Evolutionary conservation across 2,329 filamentous ascomycete genomes (phyloP), one percentile per base, ranked within the genome.

Genomic region (Aspergillus ochraceus): DNA sequence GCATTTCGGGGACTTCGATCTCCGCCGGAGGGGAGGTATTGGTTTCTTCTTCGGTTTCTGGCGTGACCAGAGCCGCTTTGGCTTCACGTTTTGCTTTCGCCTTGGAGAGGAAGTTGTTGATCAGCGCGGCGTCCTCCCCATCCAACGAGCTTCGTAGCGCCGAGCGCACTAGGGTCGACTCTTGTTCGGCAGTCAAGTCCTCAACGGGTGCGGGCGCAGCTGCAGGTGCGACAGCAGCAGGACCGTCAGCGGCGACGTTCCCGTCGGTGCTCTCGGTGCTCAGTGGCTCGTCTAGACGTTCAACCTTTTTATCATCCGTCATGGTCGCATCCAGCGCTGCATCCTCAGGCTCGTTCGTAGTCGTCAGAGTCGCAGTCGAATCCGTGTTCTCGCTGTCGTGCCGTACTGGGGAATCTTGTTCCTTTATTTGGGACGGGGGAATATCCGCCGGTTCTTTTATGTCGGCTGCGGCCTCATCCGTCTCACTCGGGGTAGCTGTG

Each of bases 71-170:
- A 4, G 65, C 65, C 5, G 69, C 69, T 62, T 75, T 76, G 49
- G 75, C 76, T 17, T 70, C 75, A 30, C 76, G 72, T 60, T 78
- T 78, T 19, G 75, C 75, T 61, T 75, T 70, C 11, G 76, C 76
- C 55, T 72, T 75, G n/a, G 73, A 76, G 26, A 79, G 59, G 62
- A 79, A 78, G 54, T 75, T 70, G 55, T 72, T 76, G 51, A 79
- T 67, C n/a, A 79, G 58, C 45, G 69, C 74, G 9, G 73, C 71
- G 65, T 79, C 76, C 12, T 77, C 74, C 49, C 73, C 74, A 55
- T 74, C 74, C 11, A 78, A 64, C 26, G 72, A 73, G 62, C 74
- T 74, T 51, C 70, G 70, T 39, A 77, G 64, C 49, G 75, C 72
- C 32, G 76, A 75, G 58, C 74, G 71, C 5, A 76, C 72, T 29